Evolutionary conservation across 805 yeast genomes (phyloP), one percentile per base, ranked within the genome.

Genomic region (Metschnikowia peoriensis): DNA sequence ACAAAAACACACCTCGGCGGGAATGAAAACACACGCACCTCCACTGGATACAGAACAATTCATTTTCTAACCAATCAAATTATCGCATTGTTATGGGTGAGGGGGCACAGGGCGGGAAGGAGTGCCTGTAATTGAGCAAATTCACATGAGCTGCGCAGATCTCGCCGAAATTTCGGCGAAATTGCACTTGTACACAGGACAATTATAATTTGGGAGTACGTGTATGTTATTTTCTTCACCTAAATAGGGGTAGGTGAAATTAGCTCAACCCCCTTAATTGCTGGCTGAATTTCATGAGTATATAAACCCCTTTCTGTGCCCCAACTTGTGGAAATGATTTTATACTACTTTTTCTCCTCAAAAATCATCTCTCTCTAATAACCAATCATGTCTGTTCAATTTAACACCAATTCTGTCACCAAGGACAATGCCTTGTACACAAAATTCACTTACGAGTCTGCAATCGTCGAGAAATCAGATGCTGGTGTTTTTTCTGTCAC

Each of bases 371-470:
- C n/a, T n/a, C 28, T 27, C 48, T 16, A 6, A 10, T 2, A n/a
- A 16, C 22, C 16, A 38, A 52, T 38, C 35, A 60, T 60, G 61
- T 54, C 61, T 38, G 60, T 58, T 29, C 50, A 58, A 28, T 58
- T 58, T 53, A 60, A 58, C 53, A 58, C 63, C 66, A 82, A 79
- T 57, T 73, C 83, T 49, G 66, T 65, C 51, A 79, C 76, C 67
- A 70, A 77, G 50, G 83, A 75, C 50, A 74, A 76, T 54, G 76
- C 80, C 46, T 76, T 84, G 57, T 70, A 77, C 61, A 80, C 91
- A 52, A 80, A 81, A 64, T 87, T 84, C 74, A 77, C 82, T 22
- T 87, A 87, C 69, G 88, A 86, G 66, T 89, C 87, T 61, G 86
- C 96, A n/a, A 59, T 79, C 49, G 96, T 89, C 44, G 79, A 81